Percentiles rank a stretch among this genome's conserved stretches.
These are phyloP conservation scores for Colletotrichum nymphaeae DNA, from an alignment of 2,329 filamentous ascomycete genomes.

Conservation along the genomic window DNA sequence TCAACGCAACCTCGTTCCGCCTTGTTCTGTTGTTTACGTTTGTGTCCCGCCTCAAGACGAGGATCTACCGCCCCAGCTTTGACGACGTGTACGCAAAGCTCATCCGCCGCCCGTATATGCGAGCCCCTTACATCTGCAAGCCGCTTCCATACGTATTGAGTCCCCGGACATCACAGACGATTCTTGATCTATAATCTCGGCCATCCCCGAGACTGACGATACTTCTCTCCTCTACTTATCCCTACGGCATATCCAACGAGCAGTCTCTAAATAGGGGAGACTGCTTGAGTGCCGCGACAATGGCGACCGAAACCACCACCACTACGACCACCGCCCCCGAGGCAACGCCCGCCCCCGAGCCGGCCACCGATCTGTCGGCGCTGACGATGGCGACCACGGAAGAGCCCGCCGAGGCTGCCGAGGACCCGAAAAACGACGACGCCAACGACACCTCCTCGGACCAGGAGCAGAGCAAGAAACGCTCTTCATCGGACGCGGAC, in stretches of 20 bases:
- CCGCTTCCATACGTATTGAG: constrained; percentile 9
- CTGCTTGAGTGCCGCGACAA: constrained; percentile 13
- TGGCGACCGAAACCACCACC: constrained; percentile 27
- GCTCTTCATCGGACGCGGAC: constrained; percentile 30
- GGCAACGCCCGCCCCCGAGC: constrained; percentile 12
- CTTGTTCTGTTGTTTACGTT: constrained; percentile 31
- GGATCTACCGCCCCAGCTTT: constrained; percentile 6
- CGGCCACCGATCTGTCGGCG: constrained; percentile 22
- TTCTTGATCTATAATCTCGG: neutral
- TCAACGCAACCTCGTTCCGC: constrained; percentile 33
- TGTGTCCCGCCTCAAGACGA: constrained; percentile 18
- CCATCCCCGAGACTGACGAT: neutral
- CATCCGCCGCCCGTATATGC: constrained; percentile 9
- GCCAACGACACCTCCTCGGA: constrained; percentile 27
- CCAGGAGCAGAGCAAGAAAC: constrained; percentile 35
- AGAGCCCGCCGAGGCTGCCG: constrained; percentile 5
- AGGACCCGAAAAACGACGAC: constrained; percentile 25
- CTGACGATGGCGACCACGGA: constrained; percentile 10
- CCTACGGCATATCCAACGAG: constrained; percentile 11
- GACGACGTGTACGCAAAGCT: neutral
- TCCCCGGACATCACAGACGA: neutral
- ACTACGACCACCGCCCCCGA: constrained; percentile 15
- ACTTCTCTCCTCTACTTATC: neutral
- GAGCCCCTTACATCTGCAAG: constrained; percentile 11
- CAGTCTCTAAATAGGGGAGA: constrained; percentile 29